Evolutionary conservation across 2,329 filamentous ascomycete species (phyloP).

Genomic region (Alternaria dauci): DNA sequence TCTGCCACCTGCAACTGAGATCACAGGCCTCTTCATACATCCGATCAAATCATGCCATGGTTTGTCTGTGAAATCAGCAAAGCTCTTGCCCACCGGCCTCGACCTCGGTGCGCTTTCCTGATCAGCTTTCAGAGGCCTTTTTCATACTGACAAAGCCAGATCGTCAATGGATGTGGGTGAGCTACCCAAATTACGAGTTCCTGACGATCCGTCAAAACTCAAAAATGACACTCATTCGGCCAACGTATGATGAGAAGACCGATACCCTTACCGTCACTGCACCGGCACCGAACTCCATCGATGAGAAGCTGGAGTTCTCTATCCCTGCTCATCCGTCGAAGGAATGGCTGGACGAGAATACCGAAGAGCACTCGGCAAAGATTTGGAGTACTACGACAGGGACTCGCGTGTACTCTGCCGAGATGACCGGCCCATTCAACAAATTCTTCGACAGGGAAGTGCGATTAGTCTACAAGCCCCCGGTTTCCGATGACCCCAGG

Average conservation of each 20-base stretch:
- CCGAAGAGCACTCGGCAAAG: constrained; percentile 58
- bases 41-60: constrained; percentile 74
- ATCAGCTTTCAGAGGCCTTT: too few species aligned
- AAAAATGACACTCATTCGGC: constrained; percentile 70
- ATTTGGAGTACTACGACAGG: constrained; percentile 69
- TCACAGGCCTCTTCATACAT: constrained; percentile 65
- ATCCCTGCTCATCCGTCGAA: constrained; percentile 64
- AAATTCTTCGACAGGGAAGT: constrained; percentile 65
- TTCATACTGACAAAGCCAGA: constrained; percentile 51
- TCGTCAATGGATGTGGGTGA: constrained; percentile 72
- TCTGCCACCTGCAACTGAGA: constrained; percentile 51
- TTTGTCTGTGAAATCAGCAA: constrained; percentile 61
- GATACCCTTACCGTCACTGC: constrained; percentile 61
- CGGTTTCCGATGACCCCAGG: constrained; percentile 57
- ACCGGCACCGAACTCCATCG: constrained; percentile 47
- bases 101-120: constrained; percentile 54
- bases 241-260: constrained; percentile 56
- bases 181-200: constrained; percentile 62
- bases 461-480: constrained; percentile 69
- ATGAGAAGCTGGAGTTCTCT: constrained; percentile 51
- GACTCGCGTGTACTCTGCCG: constrained; percentile 61
- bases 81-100: constrained; percentile 64
- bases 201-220: constrained; percentile 69
- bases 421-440: constrained; percentile 63
- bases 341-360: constrained; percentile 64